Conservation (phyloP, 148 eudicot genomes). For the Tetragonia tetragonoides region DNA sequence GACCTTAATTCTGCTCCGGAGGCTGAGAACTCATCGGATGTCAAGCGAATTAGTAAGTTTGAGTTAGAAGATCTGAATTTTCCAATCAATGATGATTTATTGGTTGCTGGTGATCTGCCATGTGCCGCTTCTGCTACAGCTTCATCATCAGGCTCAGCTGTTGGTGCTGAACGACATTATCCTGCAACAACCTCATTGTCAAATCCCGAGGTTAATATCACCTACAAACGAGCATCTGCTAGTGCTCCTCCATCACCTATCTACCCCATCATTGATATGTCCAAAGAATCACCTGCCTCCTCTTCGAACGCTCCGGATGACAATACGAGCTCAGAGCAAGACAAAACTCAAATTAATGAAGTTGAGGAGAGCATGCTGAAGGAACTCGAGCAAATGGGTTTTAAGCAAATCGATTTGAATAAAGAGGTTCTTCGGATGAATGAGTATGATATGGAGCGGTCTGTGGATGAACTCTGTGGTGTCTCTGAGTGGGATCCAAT, state of each 20-base stretch:
- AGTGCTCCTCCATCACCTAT: not conserved
- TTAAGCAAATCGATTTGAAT: conserved; percentile 54
- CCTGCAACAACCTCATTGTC: not conserved
- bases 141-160: conserved; percentile 19
- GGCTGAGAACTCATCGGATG: conserved; percentile 18
- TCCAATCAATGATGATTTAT: conserved; percentile 42
- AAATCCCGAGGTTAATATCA: conserved; percentile 6
- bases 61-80: conserved; percentile 31
- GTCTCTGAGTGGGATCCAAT: conserved; percentile 68
- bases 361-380: conserved; percentile 46
- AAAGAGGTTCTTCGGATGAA: conserved; percentile 56
- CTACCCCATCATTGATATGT: conserved; percentile 34
- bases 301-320: not conserved
- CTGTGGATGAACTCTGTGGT: conserved; percentile 67
- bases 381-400: conserved; percentile 73
- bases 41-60: conserved; percentile 26
- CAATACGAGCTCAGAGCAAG: conserved; percentile 20
- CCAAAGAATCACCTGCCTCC: conserved; percentile 24
- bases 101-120: conserved; percentile 25
- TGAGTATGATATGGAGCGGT: conserved; percentile 50
- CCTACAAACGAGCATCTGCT: not conserved
- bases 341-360: conserved; percentile 12
- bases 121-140: conserved; percentile 4
- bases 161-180: not conserved
- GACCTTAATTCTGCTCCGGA: not conserved